Evolutionary conservation across 2,329 filamentous ascomycete genomes (phyloP), one percentile per base, ranked within the genome.

Genomic region (Huntiella savannae): DNA sequence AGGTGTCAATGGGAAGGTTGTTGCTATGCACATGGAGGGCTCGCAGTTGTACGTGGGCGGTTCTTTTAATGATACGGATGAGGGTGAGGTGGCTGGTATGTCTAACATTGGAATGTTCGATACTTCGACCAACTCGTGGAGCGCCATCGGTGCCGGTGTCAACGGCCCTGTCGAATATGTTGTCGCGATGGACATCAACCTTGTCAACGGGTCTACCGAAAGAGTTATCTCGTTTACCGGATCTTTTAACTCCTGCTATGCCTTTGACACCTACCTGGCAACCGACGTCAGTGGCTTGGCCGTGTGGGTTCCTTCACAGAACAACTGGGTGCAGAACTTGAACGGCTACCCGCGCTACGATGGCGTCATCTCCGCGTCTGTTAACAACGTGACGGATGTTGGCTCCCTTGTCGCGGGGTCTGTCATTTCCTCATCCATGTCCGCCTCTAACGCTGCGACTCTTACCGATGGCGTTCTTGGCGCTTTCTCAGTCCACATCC

Each of bases 311-410:
- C 83, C 83, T 3, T 92, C 86, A 3, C 69, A 72, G 51, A 71
- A 69, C 49, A 91, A 91, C 58, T 98, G 91, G 91, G 68, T 98
- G 12, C 76, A 85, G 57, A 91, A 92, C 53, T 63, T 95, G 13
- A 61, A 76, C 33, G 65, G 74, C 5, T 63, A 72, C 5, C 76
- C 82, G 46, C 68, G 73, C 5, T 72, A 92, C 54, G 69, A 70
- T 49, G 92, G 91, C 34, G 65, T 77, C 47, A 68, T 98, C 40
- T 81, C 78, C 13, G 72, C 83, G 1, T 68, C 70, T 5, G 68
- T 79, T 35, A 70, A 82, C n/a, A 68, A 78, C 45, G 65, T 85
- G 15, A 69, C 77, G 1, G 70, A 69, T 41, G 69, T 68, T 42
- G 70, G 70, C 15, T 73, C 77, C 12, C 66, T 96, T 32, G 86